These are phyloP conservation scores for Calamus simplicifolius DNA, from an alignment of 176 grass and related monocot species.

Conservation along the genomic window DNA sequence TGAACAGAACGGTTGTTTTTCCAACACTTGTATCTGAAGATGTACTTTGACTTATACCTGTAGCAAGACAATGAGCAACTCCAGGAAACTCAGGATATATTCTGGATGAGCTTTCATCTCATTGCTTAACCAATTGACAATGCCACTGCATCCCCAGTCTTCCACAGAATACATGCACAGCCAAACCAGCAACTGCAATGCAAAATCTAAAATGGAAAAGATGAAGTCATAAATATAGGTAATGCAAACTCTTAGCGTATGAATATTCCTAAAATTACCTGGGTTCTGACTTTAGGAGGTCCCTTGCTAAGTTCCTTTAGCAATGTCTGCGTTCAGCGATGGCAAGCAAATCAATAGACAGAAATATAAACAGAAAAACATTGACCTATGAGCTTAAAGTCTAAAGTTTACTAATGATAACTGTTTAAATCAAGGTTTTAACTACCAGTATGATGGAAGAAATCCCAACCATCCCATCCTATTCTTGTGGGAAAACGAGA, in stretches of 20 bases:
- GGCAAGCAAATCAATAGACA: not conserved
- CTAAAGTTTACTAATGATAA: too few relatives aligned
- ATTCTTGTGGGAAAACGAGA: too few relatives aligned
- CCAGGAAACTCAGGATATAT: slow-evolving; percentile 77
- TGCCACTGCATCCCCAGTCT: slow-evolving; percentile 94
- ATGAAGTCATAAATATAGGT: slow-evolving; percentile 15
- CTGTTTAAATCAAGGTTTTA: too few relatives aligned
- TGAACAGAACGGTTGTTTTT: slow-evolving; percentile 1
- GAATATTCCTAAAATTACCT: slow-evolving; percentile 44
- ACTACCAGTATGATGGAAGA: too few relatives aligned
- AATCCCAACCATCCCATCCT: too few relatives aligned
- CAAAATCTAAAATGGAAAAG: slow-evolving; percentile 67
- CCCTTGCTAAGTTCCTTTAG: slow-evolving; percentile 84
- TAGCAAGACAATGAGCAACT: slow-evolving; percentile 80
- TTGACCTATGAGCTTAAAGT: not conserved
- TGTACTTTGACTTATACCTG: slow-evolving; percentile 39
- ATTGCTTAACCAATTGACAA: slow-evolving; percentile 84
- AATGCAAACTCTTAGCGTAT: slow-evolving; percentile 22
- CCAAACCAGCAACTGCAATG: slow-evolving; percentile 90
- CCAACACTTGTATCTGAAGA: not conserved
- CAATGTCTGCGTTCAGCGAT: slow-evolving; percentile 45
- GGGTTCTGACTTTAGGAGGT: slow-evolving; percentile 92
- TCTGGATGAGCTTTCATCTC: slow-evolving; percentile 89
- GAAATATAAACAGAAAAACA: not conserved
- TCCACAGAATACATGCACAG: slow-evolving; percentile 88